These are phyloP conservation scores for Skeletonema potamos DNA, from an alignment of 108 stramenopile genomes.

Conservation along the genomic window DNA sequence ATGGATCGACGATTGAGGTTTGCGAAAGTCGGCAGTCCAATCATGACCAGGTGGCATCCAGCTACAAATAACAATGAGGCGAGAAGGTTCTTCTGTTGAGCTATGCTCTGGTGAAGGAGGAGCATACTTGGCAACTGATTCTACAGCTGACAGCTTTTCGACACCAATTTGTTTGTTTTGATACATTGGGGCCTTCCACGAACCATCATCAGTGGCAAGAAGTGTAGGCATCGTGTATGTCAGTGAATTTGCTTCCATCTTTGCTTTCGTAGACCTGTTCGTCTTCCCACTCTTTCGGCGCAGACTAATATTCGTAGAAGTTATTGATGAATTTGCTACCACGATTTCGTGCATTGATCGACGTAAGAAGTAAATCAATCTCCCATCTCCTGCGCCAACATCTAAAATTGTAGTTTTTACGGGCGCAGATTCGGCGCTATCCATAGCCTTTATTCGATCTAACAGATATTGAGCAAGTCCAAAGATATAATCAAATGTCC, in stretches of 20 bases:
- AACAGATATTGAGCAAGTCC: constrained; percentile 71
- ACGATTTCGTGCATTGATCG: constrained; percentile 40
- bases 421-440: background rate
- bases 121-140: constrained; percentile 65
- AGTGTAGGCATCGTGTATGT: constrained; percentile 30
- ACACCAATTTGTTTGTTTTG: constrained; percentile 34
- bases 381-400: constrained; percentile 85
- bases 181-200: constrained; percentile 63
- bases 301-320: background rate
- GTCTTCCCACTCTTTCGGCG: constrained; percentile 6
- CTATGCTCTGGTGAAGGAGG: background rate
- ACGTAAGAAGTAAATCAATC: constrained; percentile 62
- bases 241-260: constrained; percentile 7
- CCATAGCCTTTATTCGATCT: constrained; percentile 37
- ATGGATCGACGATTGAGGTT: background rate
- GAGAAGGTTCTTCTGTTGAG: constrained; percentile 5
- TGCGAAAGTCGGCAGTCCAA: constrained; percentile 74
- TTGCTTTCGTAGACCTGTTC: background rate
- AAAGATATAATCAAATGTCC: constrained; percentile 73
- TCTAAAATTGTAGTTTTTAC: constrained; percentile 63
- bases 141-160: constrained; percentile 50
- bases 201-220: constrained; percentile 79
- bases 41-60: constrained; percentile 87
- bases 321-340: background rate
- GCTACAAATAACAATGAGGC: constrained; percentile 71